Base-by-base conservation (phyloP, 1,139 yeast genomes). In the Pichia terricola region DNA sequence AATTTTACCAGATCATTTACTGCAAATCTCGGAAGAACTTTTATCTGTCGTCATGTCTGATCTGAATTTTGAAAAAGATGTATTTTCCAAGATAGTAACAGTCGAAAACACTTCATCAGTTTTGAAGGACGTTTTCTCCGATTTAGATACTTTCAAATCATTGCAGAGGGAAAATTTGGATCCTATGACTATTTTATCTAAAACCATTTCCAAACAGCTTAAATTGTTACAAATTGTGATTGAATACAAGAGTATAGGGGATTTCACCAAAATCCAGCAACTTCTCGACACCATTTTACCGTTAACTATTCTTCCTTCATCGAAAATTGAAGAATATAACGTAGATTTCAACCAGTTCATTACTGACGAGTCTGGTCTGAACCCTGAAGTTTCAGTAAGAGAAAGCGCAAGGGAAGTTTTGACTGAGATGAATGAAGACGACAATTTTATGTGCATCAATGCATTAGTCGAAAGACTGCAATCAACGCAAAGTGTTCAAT, bases 351-450 rank as follows among this genome's bases (percentile, higher is more conserved):
- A 86, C 55, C 65, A 62, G 5, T 87, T 76, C 59, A 83, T 86
- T 5, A 75, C 86, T 5, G 82, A 79, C 38, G 86, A 83, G 46
- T 71, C 85, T 1, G 95, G 88, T 1, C 67, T 85, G 37, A 66
- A 75, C 1, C 66, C 72, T 28, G 70, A 65, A 6, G 62, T 64
- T 10, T 60, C 70, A 4, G 70, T 75, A 2, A 68, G 91, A 47
- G 83, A 79, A 44, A 67, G 79, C 0, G 59, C 76, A 2, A 61
- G 64, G 42, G 85, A 79, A 35, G 68, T 70, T 28, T 51, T 78
- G 26, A 59, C 69, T 0, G 81, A 75, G 35, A 50, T 75, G 40
- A 67, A 70, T 42, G 59, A 60, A 4, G 37, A 40, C 0, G 79
- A 73, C 53, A 65, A 69, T 26, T 47, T 53, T 6, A 37, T 38